Conservation (phyloP, 352 stramenopile species). For the Pythium sp. region DNA sequence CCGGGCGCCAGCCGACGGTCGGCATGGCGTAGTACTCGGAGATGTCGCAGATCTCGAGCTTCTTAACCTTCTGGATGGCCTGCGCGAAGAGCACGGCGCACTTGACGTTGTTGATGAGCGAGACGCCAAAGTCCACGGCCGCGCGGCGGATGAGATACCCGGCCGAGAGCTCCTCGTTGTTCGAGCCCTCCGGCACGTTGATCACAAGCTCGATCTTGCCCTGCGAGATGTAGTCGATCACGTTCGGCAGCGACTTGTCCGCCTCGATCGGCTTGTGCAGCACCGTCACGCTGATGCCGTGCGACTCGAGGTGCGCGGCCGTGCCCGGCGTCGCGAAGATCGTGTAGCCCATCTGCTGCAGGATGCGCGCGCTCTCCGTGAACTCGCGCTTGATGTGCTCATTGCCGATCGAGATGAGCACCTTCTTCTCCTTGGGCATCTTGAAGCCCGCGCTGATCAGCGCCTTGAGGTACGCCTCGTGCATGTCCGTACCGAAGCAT, state of each 20-base stretch:
- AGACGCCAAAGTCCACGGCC: constrained; percentile 91
- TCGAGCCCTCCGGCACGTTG: constrained; percentile 89
- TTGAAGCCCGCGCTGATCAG: constrained; percentile 94
- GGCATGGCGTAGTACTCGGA: constrained; percentile 83
- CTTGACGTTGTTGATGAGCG: constrained; percentile 90
- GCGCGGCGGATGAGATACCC: constrained; percentile 93
- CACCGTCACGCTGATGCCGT: constrained; percentile 80
- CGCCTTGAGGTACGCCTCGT: constrained; percentile 72
- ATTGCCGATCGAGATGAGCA: constrained; percentile 79
- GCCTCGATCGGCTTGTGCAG: constrained; percentile 71
- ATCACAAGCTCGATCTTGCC: constrained; percentile 94
- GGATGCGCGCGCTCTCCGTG: constrained; percentile 94
- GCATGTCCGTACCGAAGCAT: constrained; percentile 90
- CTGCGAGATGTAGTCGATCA: constrained; percentile 91
- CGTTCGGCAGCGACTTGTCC: constrained; percentile 49
- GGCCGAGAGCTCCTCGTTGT: constrained; percentile 86
- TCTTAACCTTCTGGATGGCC: constrained; percentile 89
- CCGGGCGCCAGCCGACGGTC: constrained; percentile 74
- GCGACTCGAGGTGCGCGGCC: constrained; percentile 84
- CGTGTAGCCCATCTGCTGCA: constrained; percentile 94
- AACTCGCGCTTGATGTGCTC: constrained; percentile 89
- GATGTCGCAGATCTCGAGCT: constrained; percentile 94
- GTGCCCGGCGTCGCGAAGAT: constrained; percentile 94
- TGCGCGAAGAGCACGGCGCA: constrained; percentile 92
- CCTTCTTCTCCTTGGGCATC: constrained; percentile 93